phyloP scores from a whole-genome alignment of 129 eudicot genomes.

The sunflower (Helianthus annuus) region DNA sequence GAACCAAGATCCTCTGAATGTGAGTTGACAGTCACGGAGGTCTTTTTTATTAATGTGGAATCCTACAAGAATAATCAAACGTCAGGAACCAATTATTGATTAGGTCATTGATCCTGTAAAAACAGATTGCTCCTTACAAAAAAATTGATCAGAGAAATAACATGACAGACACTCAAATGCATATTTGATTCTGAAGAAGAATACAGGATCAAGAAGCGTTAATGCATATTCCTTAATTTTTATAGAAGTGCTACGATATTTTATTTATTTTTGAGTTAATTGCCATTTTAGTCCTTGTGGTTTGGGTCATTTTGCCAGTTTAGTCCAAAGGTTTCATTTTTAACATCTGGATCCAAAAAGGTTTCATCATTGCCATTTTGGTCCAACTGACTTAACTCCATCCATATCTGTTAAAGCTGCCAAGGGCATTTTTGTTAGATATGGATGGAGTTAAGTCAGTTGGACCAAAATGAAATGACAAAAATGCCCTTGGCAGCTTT shows the following conservation, averaged over 20 bases:
- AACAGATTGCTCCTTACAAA: background rate
- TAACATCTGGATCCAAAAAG: too few species aligned
- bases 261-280: too few species aligned
- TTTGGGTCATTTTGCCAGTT: too few species aligned
- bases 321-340: too few species aligned
- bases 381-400: too few species aligned
- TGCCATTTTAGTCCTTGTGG: too few species aligned
- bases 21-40: constrained; percentile 43
- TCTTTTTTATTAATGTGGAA: constrained; percentile 51
- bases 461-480: too few species aligned
- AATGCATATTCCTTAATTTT: background rate
- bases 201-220: background rate
- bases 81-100: constrained; percentile 27
- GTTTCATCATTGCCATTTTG: too few species aligned
- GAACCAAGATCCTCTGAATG: constrained; percentile 46
- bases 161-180: background rate
- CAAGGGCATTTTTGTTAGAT: too few species aligned
- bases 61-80: constrained; percentile 43
- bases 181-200: background rate
- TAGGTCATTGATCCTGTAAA: background rate
- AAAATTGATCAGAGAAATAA: background rate
- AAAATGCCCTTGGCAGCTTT: too few species aligned
- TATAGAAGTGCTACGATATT: background rate
- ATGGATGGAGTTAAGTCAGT: too few species aligned
- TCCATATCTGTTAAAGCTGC: too few species aligned